A percentile compares a stretch with the other conserved stretches of the same genome.
Evolutionary conservation across 2,329 filamentous ascomycete genomes (phyloP).

Genomic region (Fusarium protoensiforme): DNA sequence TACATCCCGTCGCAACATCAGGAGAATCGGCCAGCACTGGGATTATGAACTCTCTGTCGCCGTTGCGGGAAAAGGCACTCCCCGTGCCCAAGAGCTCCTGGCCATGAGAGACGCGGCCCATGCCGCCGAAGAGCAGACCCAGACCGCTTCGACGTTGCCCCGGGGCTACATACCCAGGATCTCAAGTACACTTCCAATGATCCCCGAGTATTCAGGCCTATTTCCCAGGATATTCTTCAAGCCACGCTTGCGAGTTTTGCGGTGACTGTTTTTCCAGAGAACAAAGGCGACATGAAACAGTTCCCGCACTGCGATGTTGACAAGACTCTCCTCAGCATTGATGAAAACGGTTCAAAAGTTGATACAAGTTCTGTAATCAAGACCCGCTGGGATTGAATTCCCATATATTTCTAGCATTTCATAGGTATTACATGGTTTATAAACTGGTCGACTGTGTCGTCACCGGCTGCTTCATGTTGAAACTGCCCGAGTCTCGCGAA

Average conservation of each 20-base stretch:
- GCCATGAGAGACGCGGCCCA: neutral
- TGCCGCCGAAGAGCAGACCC: neutral
- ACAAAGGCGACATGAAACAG: neutral
- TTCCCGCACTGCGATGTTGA: neutral
- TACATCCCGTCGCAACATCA: neutral
- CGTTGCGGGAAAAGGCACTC: neutral
- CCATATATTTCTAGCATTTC: neutral
- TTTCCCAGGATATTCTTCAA: neutral
- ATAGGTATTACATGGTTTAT: neutral
- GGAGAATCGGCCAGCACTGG: neutral
- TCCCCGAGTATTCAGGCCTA: neutral
- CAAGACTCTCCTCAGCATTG: neutral
- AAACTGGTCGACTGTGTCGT: neutral
- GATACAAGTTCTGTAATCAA: neutral
- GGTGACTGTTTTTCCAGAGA: neutral
- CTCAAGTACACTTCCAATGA: neutral
- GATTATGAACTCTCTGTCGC: neutral
- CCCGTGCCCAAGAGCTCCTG: neutral
- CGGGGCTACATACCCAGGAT: neutral
- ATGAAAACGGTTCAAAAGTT: neutral
- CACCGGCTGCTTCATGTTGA: neutral
- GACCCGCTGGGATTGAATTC: neutral
- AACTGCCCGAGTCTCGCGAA: slow-evolving; percentile 2
- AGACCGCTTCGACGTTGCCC: neutral
- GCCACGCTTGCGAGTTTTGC: neutral